Evolutionary conservation across 2,329 filamentous ascomycete genomes (phyloP).

Genomic region (Sporothrix euskadiensis): DNA sequence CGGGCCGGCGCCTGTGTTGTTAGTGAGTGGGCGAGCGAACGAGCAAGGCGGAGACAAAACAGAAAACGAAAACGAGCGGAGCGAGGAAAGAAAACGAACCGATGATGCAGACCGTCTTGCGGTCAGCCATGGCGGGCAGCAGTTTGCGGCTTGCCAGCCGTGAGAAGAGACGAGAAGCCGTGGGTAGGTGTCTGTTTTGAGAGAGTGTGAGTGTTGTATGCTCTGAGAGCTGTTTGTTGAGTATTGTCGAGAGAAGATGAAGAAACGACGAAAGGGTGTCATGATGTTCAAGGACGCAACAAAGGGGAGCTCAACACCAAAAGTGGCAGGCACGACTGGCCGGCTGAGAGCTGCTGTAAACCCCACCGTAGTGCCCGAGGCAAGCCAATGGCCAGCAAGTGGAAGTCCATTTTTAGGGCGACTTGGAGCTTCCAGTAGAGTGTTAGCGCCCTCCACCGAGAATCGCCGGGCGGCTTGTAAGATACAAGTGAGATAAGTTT

Average conservation of each 20-base stretch:
- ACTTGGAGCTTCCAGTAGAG: neutral
- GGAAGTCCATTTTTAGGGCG: neutral
- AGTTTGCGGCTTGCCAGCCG: neutral
- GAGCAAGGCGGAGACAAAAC: neutral
- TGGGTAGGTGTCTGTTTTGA: neutral
- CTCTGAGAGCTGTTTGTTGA: neutral
- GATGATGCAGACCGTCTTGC: slow-evolving; percentile 54
- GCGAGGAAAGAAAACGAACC: slow-evolving; percentile 39
- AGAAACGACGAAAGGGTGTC: neutral
- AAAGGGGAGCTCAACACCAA: neutral
- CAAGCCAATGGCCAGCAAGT: neutral
- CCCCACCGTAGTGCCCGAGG: neutral
- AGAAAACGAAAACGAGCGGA: neutral
- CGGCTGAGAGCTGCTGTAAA: neutral
- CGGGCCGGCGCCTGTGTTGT: slow-evolving; percentile 61
- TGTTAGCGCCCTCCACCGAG: neutral
- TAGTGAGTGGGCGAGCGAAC: neutral
- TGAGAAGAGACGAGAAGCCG: neutral
- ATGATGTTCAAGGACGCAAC: neutral
- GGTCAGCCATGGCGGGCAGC: slow-evolving; percentile 18
- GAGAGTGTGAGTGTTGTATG: neutral
- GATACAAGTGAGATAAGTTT: neutral
- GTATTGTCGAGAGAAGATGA: neutral
- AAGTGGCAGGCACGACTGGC: neutral
- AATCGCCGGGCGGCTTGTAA: neutral